Evolutionary conservation across 805 yeast genomes (phyloP), one percentile per base, ranked within the genome.

Genomic region (Yamadazyma laniorum): DNA sequence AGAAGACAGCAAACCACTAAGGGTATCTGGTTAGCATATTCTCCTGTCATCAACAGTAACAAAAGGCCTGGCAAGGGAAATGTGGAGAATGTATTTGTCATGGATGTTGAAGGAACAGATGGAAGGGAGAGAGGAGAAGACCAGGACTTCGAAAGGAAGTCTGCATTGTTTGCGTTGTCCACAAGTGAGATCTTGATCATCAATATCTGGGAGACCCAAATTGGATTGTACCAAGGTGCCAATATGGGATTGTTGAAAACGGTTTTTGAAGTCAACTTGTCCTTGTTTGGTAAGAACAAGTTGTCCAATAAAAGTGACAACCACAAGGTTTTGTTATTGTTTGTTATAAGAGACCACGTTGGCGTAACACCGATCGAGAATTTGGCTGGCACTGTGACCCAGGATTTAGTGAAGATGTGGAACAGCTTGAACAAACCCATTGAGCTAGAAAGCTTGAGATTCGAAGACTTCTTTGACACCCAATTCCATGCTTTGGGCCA

Each of bases 91-190:
- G 69, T 88, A 8, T 74, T 87, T 44, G 95, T 93, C 2, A 75
- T 93, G 75, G 99, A 93, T 57, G 98, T 93, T n/a, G 99, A 93
- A 64, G 99, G 99, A 34, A 90, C 97, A 1, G 99, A 93, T 65
- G 98, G 99, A 34, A 76, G 96, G 43, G 99, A 93, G 63, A 77
- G 97, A 39, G 98, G 98, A 18, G 99, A 93, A 53, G 98, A 93
- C 61, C 97, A 93, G 62, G 99, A 93, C 63, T 93, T 93, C 60
- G 99, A 93, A 63, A 77, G 99, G 41, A 93, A 93, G 51, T 90
- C 96, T 1, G 98, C 98, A 0, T 67, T 93, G 29, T 93, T 93
- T 68, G 98, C 99, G 0, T 69, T 93, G 44, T 79, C 97, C 8
- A 90, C 96, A 0, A 80, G 93, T 12, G 98, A 93, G 55, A 80